phyloP scores from a whole-genome alignment of 1,284 basidiomycete genomes.

The Tylopilus sp. region DNA sequence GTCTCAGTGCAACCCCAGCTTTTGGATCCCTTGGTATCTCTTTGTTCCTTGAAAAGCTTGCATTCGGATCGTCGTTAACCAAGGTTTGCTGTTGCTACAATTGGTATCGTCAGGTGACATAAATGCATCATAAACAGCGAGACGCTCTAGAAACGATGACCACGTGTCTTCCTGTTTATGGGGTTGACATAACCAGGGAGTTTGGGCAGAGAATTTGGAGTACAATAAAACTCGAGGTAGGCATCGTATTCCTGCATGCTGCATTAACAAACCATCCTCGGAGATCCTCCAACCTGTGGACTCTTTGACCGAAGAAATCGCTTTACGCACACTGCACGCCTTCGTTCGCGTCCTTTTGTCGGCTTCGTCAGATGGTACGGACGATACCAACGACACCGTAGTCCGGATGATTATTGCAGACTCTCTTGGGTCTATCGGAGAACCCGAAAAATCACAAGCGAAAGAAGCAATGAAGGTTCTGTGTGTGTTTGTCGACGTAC shows the following conservation, averaged over 20 bases:
- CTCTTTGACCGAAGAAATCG: conserved; percentile 63
- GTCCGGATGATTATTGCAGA: conserved; percentile 76
- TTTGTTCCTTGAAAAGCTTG: conserved; percentile 90
- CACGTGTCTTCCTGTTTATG: conserved; percentile 80
- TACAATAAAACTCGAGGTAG: conserved; percentile 81
- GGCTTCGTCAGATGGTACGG: conserved; percentile 32
- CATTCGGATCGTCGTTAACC: conserved; percentile 75
- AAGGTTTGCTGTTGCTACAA: conserved; percentile 55
- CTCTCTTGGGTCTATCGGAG: conserved; percentile 72
- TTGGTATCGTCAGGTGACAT: background rate
- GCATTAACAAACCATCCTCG: conserved; percentile 4
- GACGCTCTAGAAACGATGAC: conserved; percentile 79
- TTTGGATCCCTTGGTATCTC: conserved; percentile 87
- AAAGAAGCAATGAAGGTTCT: conserved; percentile 80
- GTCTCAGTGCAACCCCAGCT: conserved; percentile 74
- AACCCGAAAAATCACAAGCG: conserved; percentile 90
- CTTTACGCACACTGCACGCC: conserved; percentile 65
- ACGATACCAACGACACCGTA: conserved; percentile 52
- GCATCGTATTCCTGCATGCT: conserved; percentile 7
- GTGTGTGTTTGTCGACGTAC: conserved; percentile 70
- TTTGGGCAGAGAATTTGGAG: conserved; percentile 82
- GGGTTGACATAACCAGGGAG: conserved; percentile 54
- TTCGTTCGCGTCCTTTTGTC: conserved; percentile 72
- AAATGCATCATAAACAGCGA: conserved; percentile 44
- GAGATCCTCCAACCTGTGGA: conserved; percentile 93